Conservation (phyloP, 345 rosid genomes). For the Dimocarpus longan region DNA sequence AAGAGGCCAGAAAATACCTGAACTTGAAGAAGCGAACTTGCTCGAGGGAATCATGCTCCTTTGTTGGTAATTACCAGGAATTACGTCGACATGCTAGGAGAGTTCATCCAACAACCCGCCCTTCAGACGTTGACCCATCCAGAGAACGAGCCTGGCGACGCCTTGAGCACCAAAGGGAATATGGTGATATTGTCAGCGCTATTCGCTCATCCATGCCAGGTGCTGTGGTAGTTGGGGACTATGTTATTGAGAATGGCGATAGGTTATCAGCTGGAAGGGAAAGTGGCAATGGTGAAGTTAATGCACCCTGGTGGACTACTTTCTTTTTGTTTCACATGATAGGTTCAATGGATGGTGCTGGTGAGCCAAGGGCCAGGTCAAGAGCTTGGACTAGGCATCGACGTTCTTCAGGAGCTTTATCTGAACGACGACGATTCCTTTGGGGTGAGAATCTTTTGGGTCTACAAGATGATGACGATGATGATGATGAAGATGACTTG, state of each 20-base stretch:
- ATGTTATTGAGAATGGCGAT: constrained; percentile 85
- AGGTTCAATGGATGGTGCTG: constrained; percentile 57
- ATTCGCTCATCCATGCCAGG: constrained; percentile 89
- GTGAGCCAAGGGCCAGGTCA: constrained; percentile 67
- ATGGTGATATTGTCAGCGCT: constrained; percentile 84
- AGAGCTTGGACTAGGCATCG: constrained; percentile 82
- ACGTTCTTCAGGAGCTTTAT: constrained; percentile 45
- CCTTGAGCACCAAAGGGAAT: constrained; percentile 79
- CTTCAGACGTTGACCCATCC: constrained; percentile 83
- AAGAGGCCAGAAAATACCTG: constrained; percentile 77
- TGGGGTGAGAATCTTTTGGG: constrained; percentile 95
- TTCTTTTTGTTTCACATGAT: constrained; percentile 84
- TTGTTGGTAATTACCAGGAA: constrained; percentile 75
- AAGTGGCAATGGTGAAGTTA: constrained; percentile 43
- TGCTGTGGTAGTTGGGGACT: constrained; percentile 91
- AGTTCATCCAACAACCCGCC: constrained; percentile 72
- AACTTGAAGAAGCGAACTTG: constrained; percentile 77
- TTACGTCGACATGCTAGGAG: constrained; percentile 87
- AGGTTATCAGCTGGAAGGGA: constrained; percentile 65
- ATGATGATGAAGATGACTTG: constrained; percentile 45
- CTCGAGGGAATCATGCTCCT: constrained; percentile 80
- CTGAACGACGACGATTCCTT: constrained; percentile 71
- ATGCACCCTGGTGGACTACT: constrained; percentile 68
- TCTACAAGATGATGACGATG: constrained; percentile 63
- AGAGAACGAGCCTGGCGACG: constrained; percentile 87